These are phyloP conservation scores for Fraxinus xanthoxyloides DNA, from an alignment of 305 asterid genomes.

Conservation along the genomic window DNA sequence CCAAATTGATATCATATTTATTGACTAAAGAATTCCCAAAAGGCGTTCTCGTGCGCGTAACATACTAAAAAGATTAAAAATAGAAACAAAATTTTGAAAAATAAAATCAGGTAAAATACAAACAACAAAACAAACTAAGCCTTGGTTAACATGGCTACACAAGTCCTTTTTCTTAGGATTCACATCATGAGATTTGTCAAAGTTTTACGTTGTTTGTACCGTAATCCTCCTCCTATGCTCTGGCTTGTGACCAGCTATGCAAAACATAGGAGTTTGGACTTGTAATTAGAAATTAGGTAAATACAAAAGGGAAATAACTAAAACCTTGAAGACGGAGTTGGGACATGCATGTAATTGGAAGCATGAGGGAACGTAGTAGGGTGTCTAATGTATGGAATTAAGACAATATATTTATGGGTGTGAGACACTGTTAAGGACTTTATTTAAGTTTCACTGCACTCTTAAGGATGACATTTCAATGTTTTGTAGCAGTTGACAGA, in stretches of 20 bases:
- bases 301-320: background rate
- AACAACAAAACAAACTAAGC: background rate
- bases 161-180: background rate
- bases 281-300: background rate
- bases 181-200: background rate
- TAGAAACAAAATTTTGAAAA: background rate
- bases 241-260: background rate
- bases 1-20: background rate
- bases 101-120: background rate
- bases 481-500: background rate
- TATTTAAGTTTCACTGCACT: background rate
- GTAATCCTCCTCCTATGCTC: background rate
- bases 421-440: background rate
- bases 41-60: background rate
- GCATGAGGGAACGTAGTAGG: background rate
- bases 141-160: background rate
- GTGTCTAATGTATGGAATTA: background rate
- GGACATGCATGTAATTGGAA: background rate
- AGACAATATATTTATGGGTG: background rate
- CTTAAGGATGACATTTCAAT: background rate
- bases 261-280: background rate
- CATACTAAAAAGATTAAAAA: background rate
- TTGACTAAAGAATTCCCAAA: background rate
- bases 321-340: background rate
- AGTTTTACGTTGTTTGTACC: background rate